phyloP scores from a whole-genome alignment of 306 rosid genomes.

The Vicia faba region DNA sequence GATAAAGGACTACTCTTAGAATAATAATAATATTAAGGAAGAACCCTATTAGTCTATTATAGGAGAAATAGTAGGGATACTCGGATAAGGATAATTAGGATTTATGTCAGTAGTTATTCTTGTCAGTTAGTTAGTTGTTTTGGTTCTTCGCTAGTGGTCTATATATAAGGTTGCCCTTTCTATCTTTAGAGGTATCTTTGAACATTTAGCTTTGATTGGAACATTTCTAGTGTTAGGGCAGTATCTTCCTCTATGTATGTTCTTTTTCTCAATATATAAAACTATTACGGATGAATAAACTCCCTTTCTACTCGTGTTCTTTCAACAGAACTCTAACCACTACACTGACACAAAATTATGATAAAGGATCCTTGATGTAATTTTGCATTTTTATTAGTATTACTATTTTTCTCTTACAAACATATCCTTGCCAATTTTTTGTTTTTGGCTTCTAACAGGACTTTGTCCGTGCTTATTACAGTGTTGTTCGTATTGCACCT shows the following conservation, averaged over 20 bases:
- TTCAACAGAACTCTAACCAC: background rate
- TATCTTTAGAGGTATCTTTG: slow-evolving; percentile 8
- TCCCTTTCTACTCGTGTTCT: background rate
- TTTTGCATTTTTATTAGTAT: slow-evolving; percentile 1
- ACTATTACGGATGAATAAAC: background rate
- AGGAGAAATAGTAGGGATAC: background rate
- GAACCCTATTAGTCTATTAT: background rate
- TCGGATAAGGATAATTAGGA: background rate
- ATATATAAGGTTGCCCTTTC: background rate
- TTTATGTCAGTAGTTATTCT: background rate
- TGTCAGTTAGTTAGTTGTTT: background rate
- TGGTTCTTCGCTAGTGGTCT: background rate
- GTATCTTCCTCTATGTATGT: background rate
- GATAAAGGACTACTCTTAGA: background rate
- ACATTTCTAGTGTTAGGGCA: too few relatives aligned
- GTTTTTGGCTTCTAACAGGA: slow-evolving; percentile 38
- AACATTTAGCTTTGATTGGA: background rate
- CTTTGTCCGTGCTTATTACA: slow-evolving; percentile 50
- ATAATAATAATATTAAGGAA: background rate
- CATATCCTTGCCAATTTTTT: slow-evolving; percentile 28
- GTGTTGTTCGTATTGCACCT: slow-evolving; percentile 96
- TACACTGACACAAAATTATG: background rate
- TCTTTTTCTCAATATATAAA: background rate
- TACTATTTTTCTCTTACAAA: slow-evolving; percentile 4
- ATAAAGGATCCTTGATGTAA: background rate